A percentile compares a stretch with the other conserved stretches of the same genome.
phyloP scores from a whole-genome alignment of 345 rosid species.

The Heritiera fomes region DNA sequence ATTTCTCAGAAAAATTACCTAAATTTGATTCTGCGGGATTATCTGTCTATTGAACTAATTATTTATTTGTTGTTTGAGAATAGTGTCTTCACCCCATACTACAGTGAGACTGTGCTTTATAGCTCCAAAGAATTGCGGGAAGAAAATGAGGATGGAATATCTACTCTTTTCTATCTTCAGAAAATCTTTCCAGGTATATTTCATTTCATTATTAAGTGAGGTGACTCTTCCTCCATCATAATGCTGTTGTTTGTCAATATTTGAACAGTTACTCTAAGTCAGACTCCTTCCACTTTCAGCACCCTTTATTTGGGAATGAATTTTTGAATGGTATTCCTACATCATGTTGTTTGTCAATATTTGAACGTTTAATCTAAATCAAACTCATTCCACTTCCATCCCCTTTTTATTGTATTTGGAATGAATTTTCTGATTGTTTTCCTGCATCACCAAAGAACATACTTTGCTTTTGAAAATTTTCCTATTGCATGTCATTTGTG shows the following conservation, averaged over 20 bases:
- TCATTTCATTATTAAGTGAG: constrained; percentile 18
- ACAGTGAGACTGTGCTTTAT: constrained; percentile 98
- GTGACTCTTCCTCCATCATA: background rate
- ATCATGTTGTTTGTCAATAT: background rate
- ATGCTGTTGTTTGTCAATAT: background rate
- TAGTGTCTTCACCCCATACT: constrained; percentile 98
- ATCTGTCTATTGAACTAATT: constrained; percentile 16
- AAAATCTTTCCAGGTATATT: constrained; percentile 90
- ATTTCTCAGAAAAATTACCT: constrained; percentile 12
- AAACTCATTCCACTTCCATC: background rate
- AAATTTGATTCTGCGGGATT: constrained; percentile 3
- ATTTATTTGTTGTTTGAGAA: constrained; percentile 27
- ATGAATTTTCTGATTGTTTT: background rate
- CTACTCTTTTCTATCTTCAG: constrained; percentile 95
- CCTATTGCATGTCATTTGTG: background rate
- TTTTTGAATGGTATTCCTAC: background rate
- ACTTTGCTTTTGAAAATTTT: background rate
- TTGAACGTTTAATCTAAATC: background rate
- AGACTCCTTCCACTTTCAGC: background rate
- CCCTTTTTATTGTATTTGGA: background rate
- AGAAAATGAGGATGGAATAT: constrained; percentile 99
- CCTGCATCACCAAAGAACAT: background rate
- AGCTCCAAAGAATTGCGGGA: constrained; percentile 82
- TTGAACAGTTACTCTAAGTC: background rate
- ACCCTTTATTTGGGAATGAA: background rate